Percentiles rank a stretch among this genome's conserved stretches.
phyloP scores from a whole-genome alignment of 148 eudicot genomes.

The Polygonum aviculare region DNA sequence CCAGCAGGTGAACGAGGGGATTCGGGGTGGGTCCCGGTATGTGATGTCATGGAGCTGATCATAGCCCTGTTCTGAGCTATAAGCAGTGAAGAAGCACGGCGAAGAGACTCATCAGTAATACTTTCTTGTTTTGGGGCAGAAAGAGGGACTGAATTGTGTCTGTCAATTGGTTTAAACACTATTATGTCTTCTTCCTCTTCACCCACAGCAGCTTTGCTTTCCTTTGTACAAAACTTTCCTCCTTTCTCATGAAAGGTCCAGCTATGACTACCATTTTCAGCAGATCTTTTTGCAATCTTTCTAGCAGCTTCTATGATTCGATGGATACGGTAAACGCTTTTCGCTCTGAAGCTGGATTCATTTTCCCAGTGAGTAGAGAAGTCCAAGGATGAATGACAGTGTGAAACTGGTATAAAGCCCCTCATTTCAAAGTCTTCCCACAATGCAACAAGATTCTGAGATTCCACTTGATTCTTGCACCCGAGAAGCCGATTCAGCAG shows the following conservation, averaged over 20 bases:
- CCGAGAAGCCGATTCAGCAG: conserved; percentile 46
- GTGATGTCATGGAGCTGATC: conserved; percentile 25
- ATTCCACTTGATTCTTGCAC: conserved; percentile 13
- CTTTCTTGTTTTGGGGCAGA: conserved; percentile 1
- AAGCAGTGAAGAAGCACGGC: conserved; percentile 64
- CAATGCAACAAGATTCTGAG: conserved; percentile 33
- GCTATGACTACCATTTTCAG: conserved; percentile 11
- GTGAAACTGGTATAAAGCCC: conserved; percentile 59
- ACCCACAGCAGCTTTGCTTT: conserved; percentile 6
- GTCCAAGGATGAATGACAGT: conserved; percentile 34
- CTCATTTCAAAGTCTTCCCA: conserved; percentile 92
- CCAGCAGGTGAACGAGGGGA: not conserved
- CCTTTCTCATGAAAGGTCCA: conserved; percentile 34
- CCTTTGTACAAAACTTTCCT: conserved; percentile 24
- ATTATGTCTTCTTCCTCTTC: conserved; percentile 84
- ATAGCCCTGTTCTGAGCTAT: conserved; percentile 36
- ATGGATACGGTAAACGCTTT: conserved; percentile 30
- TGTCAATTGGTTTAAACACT: conserved; percentile 67
- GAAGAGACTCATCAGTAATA: conserved; percentile 41
- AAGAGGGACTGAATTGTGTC: conserved; percentile 73
- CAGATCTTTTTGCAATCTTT: conserved; percentile 24
- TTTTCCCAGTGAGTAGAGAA: conserved; percentile 37
- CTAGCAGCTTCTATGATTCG: conserved; percentile 57
- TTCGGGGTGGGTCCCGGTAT: not conserved
- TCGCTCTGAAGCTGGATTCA: conserved; percentile 22